Evolutionary conservation across 208 protist genomes (phyloP).

Genomic region (Naegleria gruberi): DNA sequence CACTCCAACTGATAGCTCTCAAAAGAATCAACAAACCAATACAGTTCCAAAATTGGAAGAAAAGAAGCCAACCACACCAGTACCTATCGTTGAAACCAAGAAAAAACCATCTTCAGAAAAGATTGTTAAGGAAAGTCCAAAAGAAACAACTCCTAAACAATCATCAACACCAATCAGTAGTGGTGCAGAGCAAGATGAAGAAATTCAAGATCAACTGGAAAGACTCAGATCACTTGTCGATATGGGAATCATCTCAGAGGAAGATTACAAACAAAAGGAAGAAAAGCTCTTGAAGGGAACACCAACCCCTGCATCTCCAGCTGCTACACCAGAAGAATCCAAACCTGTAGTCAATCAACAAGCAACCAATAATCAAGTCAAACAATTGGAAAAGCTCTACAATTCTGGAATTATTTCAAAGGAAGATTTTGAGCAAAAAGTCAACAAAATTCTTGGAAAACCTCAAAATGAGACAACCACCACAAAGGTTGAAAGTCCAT

Average conservation of each 20-base stretch:
- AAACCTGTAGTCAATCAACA: neutral
- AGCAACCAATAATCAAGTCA: neutral
- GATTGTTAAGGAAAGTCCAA: neutral
- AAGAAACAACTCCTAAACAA: too few relatives aligned
- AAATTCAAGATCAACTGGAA: neutral
- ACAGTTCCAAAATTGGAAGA: too few relatives aligned
- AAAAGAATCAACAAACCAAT: too few relatives aligned
- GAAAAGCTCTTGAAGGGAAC: neutral
- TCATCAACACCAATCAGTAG: too few relatives aligned
- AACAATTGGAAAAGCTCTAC: neutral
- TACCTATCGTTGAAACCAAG: neutral
- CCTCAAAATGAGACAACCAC: neutral
- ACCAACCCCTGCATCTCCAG: too few relatives aligned
- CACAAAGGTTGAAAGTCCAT: neutral
- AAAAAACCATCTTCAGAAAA: neutral
- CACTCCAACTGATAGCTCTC: too few relatives aligned
- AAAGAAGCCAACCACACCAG: neutral
- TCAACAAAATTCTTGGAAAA: neutral
- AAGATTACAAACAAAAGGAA: neutral
- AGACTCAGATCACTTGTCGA: neutral
- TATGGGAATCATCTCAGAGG: neutral
- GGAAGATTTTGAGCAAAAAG: neutral
- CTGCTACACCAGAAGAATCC: too few relatives aligned
- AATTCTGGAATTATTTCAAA: neutral
- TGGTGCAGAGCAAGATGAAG: neutral